A percentile compares a stretch with the other conserved stretches of the same genome.
phyloP scores from a whole-genome alignment of 2,329 filamentous ascomycete species.

The Epichloe festucae region DNA sequence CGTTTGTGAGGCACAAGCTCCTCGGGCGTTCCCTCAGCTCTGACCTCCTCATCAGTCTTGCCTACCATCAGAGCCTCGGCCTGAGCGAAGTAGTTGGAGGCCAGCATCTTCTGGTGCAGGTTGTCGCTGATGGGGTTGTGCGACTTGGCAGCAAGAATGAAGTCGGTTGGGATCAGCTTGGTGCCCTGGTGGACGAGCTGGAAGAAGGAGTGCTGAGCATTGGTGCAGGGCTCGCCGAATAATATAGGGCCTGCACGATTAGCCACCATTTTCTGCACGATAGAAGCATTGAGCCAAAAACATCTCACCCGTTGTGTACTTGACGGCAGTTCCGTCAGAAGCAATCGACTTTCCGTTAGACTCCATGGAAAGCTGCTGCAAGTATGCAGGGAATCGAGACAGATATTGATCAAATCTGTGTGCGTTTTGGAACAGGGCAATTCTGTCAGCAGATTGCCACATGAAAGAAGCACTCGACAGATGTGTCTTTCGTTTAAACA shows the following conservation, averaged over 20 bases:
- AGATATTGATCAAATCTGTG: conserved; percentile 92
- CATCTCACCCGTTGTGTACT: conserved; percentile 72
- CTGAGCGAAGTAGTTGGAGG: conserved; percentile 84
- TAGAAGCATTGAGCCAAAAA: neutral
- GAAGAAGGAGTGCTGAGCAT: conserved; percentile 99
- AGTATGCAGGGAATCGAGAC: conserved; percentile 96
- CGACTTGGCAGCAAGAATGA: conserved; percentile 89
- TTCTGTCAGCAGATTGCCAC: neutral
- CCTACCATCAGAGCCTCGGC: conserved; percentile 84
- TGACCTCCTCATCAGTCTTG: conserved; percentile 70
- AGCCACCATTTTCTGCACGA: neutral
- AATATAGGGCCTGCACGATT: conserved; percentile 55
- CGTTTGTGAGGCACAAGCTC: conserved; percentile 94
- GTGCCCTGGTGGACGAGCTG: conserved; percentile 98
- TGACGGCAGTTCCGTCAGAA: conserved; percentile 74
- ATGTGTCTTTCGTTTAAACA: neutral
- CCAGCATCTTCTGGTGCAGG: conserved; percentile 93
- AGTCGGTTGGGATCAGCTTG: conserved; percentile 96
- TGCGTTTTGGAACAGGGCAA: conserved; percentile 3
- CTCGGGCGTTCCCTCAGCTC: conserved; percentile 59
- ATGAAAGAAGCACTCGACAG: neutral
- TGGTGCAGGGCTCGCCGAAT: conserved; percentile 96
- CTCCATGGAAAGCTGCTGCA: conserved; percentile 99
- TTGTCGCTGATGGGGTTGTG: conserved; percentile 92
- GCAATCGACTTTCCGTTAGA: conserved; percentile 98